phyloP scores from a whole-genome alignment of 768 basidiomycete genomes.

The Calocybe cyanea region DNA sequence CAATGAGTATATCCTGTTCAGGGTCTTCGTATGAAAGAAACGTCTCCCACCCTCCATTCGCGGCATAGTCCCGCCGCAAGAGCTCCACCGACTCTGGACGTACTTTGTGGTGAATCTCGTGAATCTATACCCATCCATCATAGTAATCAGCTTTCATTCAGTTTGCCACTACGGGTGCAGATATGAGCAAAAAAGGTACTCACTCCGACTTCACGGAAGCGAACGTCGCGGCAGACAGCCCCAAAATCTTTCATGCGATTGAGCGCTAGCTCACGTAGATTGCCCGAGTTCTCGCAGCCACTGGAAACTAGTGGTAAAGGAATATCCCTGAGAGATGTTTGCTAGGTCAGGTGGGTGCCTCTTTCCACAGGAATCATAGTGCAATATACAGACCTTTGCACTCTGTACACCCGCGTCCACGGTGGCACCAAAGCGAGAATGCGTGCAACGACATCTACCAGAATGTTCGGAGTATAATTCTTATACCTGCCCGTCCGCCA shows the following conservation, averaged over 20 bases:
- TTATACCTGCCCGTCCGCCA: constrained; percentile 98
- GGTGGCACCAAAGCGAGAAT: constrained; percentile 96
- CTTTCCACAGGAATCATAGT: too few species aligned
- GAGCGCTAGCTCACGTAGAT: constrained; percentile 91
- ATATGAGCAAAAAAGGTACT: constrained; percentile 25
- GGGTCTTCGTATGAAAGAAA: constrained; percentile 99
- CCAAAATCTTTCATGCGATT: constrained; percentile 99
- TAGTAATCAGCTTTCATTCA: not conserved
- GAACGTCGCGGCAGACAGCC: constrained; percentile 93
- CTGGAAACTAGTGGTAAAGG: constrained; percentile 94
- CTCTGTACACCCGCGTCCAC: constrained; percentile 98
- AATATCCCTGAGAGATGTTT: constrained; percentile 65
- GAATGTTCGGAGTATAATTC: constrained; percentile 98
- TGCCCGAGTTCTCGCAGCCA: constrained; percentile 97
- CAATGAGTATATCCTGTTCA: constrained; percentile 93
- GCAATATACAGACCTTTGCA: constrained; percentile 64
- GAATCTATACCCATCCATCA: constrained; percentile 53
- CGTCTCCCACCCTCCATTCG: constrained; percentile 99
- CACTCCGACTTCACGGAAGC: constrained; percentile 97
- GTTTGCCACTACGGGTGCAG: constrained; percentile 1
- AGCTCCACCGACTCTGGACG: constrained; percentile 94
- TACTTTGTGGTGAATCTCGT: constrained; percentile 98
- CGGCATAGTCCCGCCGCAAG: constrained; percentile 90
- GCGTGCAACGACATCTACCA: constrained; percentile 95
- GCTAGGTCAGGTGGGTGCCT: too few species aligned